phyloP scores from a whole-genome alignment of 441 rosid species.

The Croton setiger region DNA sequence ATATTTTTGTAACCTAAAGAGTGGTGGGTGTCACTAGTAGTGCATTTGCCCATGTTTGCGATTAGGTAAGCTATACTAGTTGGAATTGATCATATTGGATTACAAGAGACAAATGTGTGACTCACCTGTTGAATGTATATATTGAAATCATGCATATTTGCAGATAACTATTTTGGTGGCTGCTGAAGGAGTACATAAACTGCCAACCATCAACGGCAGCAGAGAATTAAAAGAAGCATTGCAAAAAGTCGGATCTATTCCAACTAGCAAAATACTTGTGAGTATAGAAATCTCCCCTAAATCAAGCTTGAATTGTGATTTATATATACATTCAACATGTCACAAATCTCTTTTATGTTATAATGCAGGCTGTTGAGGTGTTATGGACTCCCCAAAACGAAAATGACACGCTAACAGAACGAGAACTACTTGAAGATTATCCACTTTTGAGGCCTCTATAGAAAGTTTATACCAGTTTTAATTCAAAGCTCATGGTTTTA shows the following conservation, averaged over 20 bases:
- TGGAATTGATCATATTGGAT: neutral
- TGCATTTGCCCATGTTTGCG: neutral
- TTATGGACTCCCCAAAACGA: conserved; percentile 94
- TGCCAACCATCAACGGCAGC: conserved; percentile 66
- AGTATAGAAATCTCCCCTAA: conserved; percentile 14
- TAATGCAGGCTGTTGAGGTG: conserved; percentile 77
- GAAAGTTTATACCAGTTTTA: conserved; percentile 5
- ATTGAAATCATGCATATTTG: neutral
- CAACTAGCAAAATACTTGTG: conserved; percentile 66
- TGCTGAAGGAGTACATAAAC: conserved; percentile 78
- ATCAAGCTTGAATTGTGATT: neutral
- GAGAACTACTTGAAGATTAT: conserved; percentile 87
- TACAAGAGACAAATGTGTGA: neutral
- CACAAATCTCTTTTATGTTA: conserved; percentile 11
- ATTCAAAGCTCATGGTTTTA: conserved; percentile 13
- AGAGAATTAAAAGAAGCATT: conserved; percentile 76
- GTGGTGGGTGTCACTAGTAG: neutral
- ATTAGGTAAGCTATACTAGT: neutral
- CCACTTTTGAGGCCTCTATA: conserved; percentile 83
- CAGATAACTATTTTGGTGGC: conserved; percentile 91
- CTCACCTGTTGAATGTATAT: neutral
- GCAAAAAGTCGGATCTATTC: conserved; percentile 72
- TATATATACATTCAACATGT: neutral
- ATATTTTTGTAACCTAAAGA: neutral
- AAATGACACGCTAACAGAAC: conserved; percentile 62